A percentile compares a stretch with the other conserved stretches of the same genome.
phyloP scores from a whole-genome alignment of 2,329 filamentous ascomycete genomes.

The Thelonectria blattea region DNA sequence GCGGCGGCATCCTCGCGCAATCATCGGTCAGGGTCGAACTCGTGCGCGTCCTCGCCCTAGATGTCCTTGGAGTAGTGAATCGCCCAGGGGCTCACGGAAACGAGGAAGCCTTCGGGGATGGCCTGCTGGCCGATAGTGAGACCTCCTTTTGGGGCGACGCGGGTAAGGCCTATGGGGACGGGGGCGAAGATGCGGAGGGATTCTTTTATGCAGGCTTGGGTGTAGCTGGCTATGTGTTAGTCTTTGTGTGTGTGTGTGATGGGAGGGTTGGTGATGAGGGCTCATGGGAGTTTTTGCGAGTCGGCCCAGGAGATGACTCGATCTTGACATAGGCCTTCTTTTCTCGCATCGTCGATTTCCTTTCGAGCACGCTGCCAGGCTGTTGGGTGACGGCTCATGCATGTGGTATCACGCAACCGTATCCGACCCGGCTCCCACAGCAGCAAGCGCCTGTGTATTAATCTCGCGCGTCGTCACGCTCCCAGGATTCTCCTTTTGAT shows the following conservation, averaged over 20 bases:
- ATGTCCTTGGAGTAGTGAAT: conserved; percentile 42
- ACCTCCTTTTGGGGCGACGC: conserved; percentile 42
- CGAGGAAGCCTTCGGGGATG: conserved; percentile 41
- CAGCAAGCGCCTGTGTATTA: conserved; percentile 11
- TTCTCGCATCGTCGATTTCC: background rate
- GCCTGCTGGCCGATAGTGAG: conserved; percentile 36
- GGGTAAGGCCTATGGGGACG: conserved; percentile 27
- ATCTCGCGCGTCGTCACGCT: conserved; percentile 23
- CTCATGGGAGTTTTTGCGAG: background rate
- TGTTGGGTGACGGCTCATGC: conserved; percentile 18
- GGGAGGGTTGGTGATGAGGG: conserved; percentile 32
- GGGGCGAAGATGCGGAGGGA: conserved; percentile 46
- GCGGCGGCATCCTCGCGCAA: background rate
- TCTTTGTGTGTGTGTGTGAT: too few species aligned
- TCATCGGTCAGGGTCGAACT: conserved; percentile 31
- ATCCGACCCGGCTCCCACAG: conserved; percentile 20
- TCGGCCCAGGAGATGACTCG: background rate
- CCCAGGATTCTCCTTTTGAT: conserved; percentile 22
- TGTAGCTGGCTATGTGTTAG: conserved; percentile 24
- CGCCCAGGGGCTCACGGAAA: conserved; percentile 30
- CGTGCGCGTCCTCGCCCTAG: conserved; percentile 46
- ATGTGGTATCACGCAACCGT: conserved; percentile 23
- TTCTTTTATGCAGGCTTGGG: conserved; percentile 49
- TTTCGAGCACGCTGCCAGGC: background rate
- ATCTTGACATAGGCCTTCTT: background rate